A percentile compares a stretch with the other conserved stretches of the same genome.
phyloP scores from a whole-genome alignment of 352 stramenopile species.

The Plasmopara halstedii region DNA sequence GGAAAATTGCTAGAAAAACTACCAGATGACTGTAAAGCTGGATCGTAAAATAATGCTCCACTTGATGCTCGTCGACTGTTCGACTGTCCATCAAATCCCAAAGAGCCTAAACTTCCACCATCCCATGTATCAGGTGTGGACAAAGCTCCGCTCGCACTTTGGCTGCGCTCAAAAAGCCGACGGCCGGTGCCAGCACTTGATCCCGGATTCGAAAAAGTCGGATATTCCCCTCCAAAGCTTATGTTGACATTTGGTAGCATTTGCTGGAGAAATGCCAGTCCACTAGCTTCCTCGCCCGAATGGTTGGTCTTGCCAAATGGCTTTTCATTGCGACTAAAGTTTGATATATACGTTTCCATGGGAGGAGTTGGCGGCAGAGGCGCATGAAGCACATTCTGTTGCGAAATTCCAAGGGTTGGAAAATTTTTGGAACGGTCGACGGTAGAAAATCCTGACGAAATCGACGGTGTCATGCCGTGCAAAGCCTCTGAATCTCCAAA shows the following conservation, averaged over 20 bases:
- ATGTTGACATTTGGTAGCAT: constrained; percentile 88
- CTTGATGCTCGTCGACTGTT: constrained; percentile 15
- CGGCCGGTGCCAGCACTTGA: constrained; percentile 12
- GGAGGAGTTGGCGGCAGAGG: constrained; percentile 15
- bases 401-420: constrained; percentile 28
- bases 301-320: constrained; percentile 8
- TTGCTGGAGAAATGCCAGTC: constrained; percentile 76
- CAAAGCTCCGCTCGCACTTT: constrained; percentile 15
- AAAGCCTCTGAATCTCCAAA: constrained; percentile 21
- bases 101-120: constrained; percentile 22
- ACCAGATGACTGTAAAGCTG: constrained; percentile 28
- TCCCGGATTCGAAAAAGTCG: constrained; percentile 8
- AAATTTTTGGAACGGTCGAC: constrained; percentile 34
- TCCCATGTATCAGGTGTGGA: constrained; percentile 22
- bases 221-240: constrained; percentile 72
- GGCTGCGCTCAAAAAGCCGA: constrained; percentile 34
- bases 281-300: constrained; percentile 15
- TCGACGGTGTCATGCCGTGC: constrained; percentile 6
- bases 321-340: constrained; percentile 20
- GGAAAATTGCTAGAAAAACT: constrained; percentile 31
- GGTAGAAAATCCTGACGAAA: constrained; percentile 23
- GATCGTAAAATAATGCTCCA: constrained; percentile 39
- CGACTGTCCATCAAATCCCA: constrained; percentile 17
- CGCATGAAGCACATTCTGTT: constrained; percentile 12
- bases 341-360: constrained; percentile 23